phyloP scores from a whole-genome alignment of 805 yeast species.

The Candida pseudofarinosa region DNA sequence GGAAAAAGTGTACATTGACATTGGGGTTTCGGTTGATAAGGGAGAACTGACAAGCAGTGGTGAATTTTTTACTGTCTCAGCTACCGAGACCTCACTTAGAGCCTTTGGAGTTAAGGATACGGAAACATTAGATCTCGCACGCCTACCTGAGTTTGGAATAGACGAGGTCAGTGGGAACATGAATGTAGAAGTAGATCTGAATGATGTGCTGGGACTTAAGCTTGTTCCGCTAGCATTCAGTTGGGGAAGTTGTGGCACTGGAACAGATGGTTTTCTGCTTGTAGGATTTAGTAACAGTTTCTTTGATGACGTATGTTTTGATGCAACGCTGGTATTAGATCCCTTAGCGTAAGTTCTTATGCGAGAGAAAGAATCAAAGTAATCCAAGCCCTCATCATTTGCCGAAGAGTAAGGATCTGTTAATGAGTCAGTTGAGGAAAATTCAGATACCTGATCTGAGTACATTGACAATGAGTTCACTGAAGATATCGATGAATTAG shows the following conservation, averaged over 20 bases:
- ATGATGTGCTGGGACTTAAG: background rate
- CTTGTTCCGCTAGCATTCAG: background rate
- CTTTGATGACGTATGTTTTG: background rate
- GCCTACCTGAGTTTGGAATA: background rate
- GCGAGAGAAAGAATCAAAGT: constrained; percentile 14
- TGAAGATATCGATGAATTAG: constrained; percentile 18
- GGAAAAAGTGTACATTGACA: constrained; percentile 13
- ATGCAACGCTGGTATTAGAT: background rate
- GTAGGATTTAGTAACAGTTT: constrained; percentile 10
- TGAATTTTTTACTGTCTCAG: constrained; percentile 9
- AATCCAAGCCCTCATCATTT: constrained; percentile 20
- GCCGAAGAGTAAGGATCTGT: constrained; percentile 23
- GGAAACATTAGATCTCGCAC: background rate
- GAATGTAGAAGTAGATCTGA: constrained; percentile 6
- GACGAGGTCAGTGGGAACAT: constrained; percentile 10
- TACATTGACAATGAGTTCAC: constrained; percentile 29
- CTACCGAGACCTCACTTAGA: background rate
- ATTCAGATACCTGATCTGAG: constrained; percentile 20
- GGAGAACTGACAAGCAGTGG: constrained; percentile 36
- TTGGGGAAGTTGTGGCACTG: constrained; percentile 11
- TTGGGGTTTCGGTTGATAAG: constrained; percentile 26
- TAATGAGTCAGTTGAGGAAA: constrained; percentile 28
- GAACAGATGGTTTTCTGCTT: constrained; percentile 11
- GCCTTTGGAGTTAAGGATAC: background rate
- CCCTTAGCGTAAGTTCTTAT: background rate